Percentiles rank a stretch among this genome's conserved stretches.
Conservation (phyloP, 192 early-diverging fungal species). For the Coemansia sp. region DNA sequence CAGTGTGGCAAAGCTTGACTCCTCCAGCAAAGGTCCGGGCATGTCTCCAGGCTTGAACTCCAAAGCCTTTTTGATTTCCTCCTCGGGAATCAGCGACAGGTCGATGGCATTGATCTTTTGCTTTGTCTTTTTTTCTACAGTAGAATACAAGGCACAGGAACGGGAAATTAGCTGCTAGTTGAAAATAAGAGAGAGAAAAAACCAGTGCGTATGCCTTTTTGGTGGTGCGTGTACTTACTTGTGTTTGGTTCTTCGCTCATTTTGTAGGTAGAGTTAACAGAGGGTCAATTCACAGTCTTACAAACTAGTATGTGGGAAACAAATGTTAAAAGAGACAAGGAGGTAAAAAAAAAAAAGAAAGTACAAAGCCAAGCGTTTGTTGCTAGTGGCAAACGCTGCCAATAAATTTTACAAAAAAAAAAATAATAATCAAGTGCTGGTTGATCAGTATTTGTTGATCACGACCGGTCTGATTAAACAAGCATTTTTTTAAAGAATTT, state of each 20-base stretch:
- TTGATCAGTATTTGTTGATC: not conserved
- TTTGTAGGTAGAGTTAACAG: not conserved
- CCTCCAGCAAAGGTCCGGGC: constrained; percentile 78
- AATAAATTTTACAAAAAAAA: not conserved
- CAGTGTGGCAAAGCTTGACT: constrained; percentile 94
- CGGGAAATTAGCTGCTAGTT: not conserved
- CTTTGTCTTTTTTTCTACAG: constrained; percentile 2
- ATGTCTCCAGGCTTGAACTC: constrained; percentile 79
- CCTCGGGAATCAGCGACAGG: constrained; percentile 35
- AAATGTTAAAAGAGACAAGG: not conserved
- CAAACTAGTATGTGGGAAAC: not conserved
- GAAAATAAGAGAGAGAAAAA: not conserved
- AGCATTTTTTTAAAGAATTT: too few species aligned
- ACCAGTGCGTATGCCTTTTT: too few species aligned
- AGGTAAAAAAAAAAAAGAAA: constrained; percentile 11
- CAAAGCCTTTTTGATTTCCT: constrained; percentile 79
- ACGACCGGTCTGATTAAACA: too few species aligned
- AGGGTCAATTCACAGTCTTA: too few species aligned
- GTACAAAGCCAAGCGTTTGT: too few species aligned
- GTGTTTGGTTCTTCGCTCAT: constrained; percentile 2
- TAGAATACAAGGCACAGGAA: not conserved
- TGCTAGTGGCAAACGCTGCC: too few species aligned
- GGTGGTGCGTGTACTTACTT: not conserved
- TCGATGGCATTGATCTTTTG: constrained; percentile 39
- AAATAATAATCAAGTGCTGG: constrained; percentile 6